Evolutionary conservation across 345 rosid genomes (phyloP), one percentile per base, ranked within the genome.

Genomic region (Arabidopsis arenosa): DNA sequence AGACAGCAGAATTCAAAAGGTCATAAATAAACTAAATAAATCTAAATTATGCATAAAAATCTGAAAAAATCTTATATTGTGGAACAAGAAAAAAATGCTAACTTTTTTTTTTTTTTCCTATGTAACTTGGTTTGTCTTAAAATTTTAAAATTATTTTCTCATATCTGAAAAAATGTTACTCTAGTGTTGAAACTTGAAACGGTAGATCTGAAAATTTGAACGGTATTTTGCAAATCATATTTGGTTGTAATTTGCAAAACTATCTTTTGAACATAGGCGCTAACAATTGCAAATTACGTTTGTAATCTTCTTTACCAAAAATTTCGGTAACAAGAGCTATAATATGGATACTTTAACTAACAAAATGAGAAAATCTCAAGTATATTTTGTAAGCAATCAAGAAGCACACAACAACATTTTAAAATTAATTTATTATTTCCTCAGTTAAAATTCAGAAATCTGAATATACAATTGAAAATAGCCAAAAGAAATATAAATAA

Each of bases 401-500:
- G 0, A 28, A 28, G 0, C 0, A 28, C 4, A 28, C 4, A 28
- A 28, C 32, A 28, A 28, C 4, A 28, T 3, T 28, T 28, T 4
- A 5, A 35, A 35, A 35, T 35, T 35, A 35, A 57, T 30, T 18
- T 35, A n/a, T 61, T 56, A 55, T 33, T 33, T 23, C 72, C 58
- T 66, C 72, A 75, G 66, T 75, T 51, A 51, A 75, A 45, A 68
- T 60, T 18, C 74, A 68, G 66, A 51, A 40, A 49, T 14, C 2
- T 9, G 67, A 75, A 68, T 75, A 68, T 51, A 75, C 69, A 75
- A 51, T 26, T 67, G 62, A 67, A 57, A 68, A 37, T 68, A 60
- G 56, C 15, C 63, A 68, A 7, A 60, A 28, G 63, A 75, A 51
- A 67, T 18, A 66, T 14, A 56, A 58, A 56, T 23, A 58, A 47